These are phyloP conservation scores for Argentina anserina DNA, from an alignment of 306 rosid species.

Conservation along the genomic window DNA sequence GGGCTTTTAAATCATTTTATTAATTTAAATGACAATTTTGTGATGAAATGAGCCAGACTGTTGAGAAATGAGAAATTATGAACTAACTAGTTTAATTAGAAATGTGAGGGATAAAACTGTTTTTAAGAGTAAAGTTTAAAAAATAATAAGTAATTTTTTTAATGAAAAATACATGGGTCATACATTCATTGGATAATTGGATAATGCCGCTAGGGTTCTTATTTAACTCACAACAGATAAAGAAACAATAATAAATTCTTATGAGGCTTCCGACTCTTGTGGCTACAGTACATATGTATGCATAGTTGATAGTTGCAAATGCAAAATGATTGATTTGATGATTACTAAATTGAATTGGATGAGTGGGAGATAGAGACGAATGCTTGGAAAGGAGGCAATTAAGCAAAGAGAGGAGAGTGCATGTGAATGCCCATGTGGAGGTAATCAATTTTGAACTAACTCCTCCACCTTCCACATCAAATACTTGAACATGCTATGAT, in stretches of 20 bases:
- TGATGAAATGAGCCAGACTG: no score
- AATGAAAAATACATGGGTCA: no score
- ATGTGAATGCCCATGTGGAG: constrained; percentile 84
- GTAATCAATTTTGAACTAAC: constrained; percentile 39
- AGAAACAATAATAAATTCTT: background rate
- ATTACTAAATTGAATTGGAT: constrained; percentile 25
- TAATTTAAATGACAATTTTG: no score
- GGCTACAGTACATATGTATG: constrained; percentile 10
- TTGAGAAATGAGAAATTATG: no score
- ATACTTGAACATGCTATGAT: constrained; percentile 20
- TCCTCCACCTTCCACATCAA: constrained; percentile 34
- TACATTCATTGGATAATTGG: background rate
- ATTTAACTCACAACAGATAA: background rate
- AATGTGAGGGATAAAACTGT: no score
- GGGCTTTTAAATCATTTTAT: no score
- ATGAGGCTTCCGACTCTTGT: background rate
- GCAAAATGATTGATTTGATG: constrained; percentile 40
- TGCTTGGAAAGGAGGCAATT: constrained; percentile 21
- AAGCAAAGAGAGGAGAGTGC: constrained; percentile 27
- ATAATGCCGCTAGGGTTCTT: background rate
- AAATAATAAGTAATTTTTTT: no score
- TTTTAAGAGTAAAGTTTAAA: no score
- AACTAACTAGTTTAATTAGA: no score
- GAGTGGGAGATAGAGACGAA: constrained; percentile 37
- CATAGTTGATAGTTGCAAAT: constrained; percentile 5